Percentiles rank a stretch among this genome's conserved stretches.
Conservation (phyloP, 1,284 basidiomycete species). For the Pseudozyma hubeiensis region DNA sequence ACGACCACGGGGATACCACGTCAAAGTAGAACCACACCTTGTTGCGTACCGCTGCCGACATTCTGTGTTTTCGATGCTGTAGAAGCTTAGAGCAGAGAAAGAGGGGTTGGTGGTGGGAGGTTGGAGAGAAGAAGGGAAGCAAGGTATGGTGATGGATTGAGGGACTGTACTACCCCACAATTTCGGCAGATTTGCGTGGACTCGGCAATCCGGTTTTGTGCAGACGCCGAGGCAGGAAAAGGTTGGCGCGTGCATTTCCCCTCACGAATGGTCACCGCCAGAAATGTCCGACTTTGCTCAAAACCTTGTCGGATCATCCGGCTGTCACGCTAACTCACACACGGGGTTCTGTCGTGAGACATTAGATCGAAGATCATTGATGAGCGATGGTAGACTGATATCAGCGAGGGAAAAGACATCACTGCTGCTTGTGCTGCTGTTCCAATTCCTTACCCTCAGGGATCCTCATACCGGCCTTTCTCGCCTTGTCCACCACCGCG, state of each 20-base stretch:
- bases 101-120: background rate
- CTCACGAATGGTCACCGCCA: conserved; percentile 1
- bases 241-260: background rate
- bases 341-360: too few species aligned
- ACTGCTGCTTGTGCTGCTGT: conserved; percentile 1
- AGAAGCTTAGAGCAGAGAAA: background rate
- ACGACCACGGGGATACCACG: conserved; percentile 65
- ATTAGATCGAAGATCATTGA: too few species aligned
- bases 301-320: background rate
- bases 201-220: background rate
- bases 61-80: background rate
- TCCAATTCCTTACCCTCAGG: conserved; percentile 68
- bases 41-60: conserved; percentile 31
- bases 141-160: background rate
- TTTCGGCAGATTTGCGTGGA: background rate
- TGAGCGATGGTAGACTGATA: too few species aligned
- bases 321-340: too few species aligned
- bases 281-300: conserved; percentile 1
- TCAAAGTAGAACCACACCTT: conserved; percentile 61
- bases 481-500: conserved; percentile 76
- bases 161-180: conserved; percentile 20
- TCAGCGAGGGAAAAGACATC: background rate
- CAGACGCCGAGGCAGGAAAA: background rate
- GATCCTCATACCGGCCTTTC: conserved; percentile 76
- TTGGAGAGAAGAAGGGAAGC: background rate